Percentiles rank a stretch among this genome's conserved stretches.
Evolutionary conservation across 1,284 basidiomycete species (phyloP).

Genomic region (Stygiomarasmius scandens): DNA sequence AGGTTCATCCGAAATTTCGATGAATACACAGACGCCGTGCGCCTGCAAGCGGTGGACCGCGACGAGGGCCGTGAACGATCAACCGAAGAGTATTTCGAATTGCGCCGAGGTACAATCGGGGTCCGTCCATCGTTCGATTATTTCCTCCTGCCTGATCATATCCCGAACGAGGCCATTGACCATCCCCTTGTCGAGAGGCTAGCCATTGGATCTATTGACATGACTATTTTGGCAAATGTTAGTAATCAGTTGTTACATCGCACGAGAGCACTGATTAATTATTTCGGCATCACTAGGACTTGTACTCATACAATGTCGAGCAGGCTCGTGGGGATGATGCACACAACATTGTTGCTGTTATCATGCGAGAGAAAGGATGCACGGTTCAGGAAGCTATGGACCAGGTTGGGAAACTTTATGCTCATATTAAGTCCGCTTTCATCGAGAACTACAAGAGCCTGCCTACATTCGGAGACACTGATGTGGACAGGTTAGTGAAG

Average conservation of each 20-base stretch:
- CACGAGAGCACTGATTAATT: not conserved
- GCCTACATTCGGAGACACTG: slow-evolving; percentile 35
- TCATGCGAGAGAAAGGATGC: slow-evolving; percentile 39
- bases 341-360: slow-evolving; percentile 47
- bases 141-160: slow-evolving; percentile 37
- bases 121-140: slow-evolving; percentile 43
- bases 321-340: slow-evolving; percentile 44
- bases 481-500: slow-evolving; percentile 32
- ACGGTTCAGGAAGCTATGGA: slow-evolving; percentile 37
- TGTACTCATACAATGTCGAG: slow-evolving; percentile 45
- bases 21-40: slow-evolving; percentile 42
- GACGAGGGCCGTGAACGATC: slow-evolving; percentile 31
- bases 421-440: slow-evolving; percentile 31
- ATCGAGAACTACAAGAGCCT: slow-evolving; percentile 27
- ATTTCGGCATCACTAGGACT: slow-evolving; percentile 30
- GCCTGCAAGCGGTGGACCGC: slow-evolving; percentile 44
- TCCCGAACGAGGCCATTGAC: slow-evolving; percentile 43
- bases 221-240: slow-evolving; percentile 45
- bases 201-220: slow-evolving; percentile 36
- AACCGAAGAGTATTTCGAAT: slow-evolving; percentile 40
- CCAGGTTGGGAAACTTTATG: slow-evolving; percentile 30
- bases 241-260: not conserved
- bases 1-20: slow-evolving; percentile 42
- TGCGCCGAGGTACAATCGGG: slow-evolving; percentile 46
- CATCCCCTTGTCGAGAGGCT: slow-evolving; percentile 42